Evolutionary conservation across 257 asterid genomes (phyloP).

Genomic region (Fraxinus cuspidata): DNA sequence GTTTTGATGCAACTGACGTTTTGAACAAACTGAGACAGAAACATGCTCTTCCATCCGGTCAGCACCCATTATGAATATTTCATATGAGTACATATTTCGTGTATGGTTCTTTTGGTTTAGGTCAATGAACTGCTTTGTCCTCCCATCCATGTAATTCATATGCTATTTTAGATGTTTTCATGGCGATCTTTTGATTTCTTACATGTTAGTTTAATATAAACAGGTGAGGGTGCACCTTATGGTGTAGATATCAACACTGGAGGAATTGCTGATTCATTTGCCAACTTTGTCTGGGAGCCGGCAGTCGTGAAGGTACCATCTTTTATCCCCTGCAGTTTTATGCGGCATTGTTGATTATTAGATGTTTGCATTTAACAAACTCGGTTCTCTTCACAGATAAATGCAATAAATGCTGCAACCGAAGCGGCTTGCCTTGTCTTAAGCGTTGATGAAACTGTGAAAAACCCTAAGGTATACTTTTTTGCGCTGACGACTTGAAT

Average conservation of each 20-base stretch:
- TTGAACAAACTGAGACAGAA: conserved; percentile 47
- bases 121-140: background rate
- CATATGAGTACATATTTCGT: background rate
- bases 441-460: conserved; percentile 83
- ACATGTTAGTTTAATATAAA: background rate
- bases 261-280: conserved; percentile 72
- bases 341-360: background rate
- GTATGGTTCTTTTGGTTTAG: background rate
- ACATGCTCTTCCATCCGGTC: conserved; percentile 47
- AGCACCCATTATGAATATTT: background rate
- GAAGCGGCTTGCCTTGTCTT: conserved; percentile 89
- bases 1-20: conserved; percentile 48
- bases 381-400: conserved; percentile 44
- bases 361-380: background rate
- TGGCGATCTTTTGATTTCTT: background rate
- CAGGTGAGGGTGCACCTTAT: conserved; percentile 56
- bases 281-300: conserved; percentile 88
- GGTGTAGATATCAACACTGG: conserved; percentile 63
- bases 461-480: conserved; percentile 73
- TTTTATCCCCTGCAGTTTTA: background rate
- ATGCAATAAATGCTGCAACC: conserved; percentile 86
- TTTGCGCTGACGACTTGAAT: background rate
- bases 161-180: background rate
- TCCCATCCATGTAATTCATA: background rate
- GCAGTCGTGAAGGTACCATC: conserved; percentile 72